Evolutionary conservation across 2,329 filamentous ascomycete genomes (phyloP).

Genomic region (Lachnum nothofagi): DNA sequence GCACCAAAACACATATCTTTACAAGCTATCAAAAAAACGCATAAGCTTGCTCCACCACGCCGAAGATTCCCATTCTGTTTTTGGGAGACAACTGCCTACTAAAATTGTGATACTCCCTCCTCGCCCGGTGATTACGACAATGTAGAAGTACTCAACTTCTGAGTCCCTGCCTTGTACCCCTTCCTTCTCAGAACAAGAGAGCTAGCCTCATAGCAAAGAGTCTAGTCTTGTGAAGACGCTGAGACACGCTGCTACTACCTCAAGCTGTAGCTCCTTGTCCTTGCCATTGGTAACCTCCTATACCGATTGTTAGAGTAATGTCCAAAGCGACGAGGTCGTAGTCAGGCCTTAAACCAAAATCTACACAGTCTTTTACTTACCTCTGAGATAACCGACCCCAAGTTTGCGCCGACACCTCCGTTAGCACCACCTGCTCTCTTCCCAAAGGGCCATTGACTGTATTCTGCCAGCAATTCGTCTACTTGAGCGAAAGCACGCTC

Average conservation of each 20-base stretch:
- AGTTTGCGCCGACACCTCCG: conserved; percentile 83
- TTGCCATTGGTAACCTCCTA: conserved; percentile 77
- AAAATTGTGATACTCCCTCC: background rate
- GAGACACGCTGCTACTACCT: conserved; percentile 93
- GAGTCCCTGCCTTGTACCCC: conserved; percentile 3
- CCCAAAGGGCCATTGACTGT: conserved; percentile 95
- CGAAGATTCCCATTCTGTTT: background rate
- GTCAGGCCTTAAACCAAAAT: background rate
- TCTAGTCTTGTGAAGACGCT: conserved; percentile 97
- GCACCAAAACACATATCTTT: conserved; percentile 10
- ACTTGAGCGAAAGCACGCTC: conserved; percentile 96
- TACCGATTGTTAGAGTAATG: conserved; percentile 5
- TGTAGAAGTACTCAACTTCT: too few relatives aligned
- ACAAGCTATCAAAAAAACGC: conserved; percentile 2
- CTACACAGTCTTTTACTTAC: conserved; percentile 38
- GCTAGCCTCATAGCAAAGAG: conserved; percentile 81
- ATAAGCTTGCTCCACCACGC: conserved; percentile 10
- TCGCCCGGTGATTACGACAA: conserved; percentile 26
- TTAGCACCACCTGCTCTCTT: conserved; percentile 67
- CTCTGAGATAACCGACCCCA: conserved; percentile 80
- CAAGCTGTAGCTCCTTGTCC: conserved; percentile 92
- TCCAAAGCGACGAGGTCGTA: conserved; percentile 16
- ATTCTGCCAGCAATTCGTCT: conserved; percentile 90
- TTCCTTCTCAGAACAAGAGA: too few relatives aligned
- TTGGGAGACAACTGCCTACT: background rate